Conservation (phyloP, 148 eudicot species). For the Bassia scoparia region DNA sequence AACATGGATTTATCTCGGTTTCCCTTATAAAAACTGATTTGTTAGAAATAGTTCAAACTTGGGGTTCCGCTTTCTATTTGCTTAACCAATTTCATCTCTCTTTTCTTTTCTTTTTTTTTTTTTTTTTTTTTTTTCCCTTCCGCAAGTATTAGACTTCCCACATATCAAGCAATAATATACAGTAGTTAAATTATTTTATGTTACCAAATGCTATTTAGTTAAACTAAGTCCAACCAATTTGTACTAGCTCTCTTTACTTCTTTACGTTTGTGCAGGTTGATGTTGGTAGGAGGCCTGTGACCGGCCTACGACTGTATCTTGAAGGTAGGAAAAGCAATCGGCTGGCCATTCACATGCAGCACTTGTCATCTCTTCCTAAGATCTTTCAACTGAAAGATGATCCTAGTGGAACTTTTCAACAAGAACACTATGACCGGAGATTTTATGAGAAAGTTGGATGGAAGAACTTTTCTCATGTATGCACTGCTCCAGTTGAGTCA, state of each 20-base stretch:
- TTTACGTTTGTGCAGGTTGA: constrained; percentile 57
- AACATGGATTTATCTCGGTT: neutral
- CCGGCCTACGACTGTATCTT: constrained; percentile 84
- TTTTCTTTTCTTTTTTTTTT: neutral
- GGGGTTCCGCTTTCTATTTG: neutral
- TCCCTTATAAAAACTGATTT: neutral
- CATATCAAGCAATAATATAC: neutral
- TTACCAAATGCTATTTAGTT: no score
- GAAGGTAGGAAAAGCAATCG: constrained; percentile 95
- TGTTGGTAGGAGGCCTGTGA: constrained; percentile 94
- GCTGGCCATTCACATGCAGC: constrained; percentile 89
- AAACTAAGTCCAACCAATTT: neutral
- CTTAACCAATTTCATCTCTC: neutral
- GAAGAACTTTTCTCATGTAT: constrained; percentile 95
- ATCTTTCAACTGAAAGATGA: constrained; percentile 77
- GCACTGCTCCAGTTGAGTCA: constrained; percentile 95
- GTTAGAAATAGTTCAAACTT: neutral
- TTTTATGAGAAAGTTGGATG: constrained; percentile 93
- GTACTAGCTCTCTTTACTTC: neutral
- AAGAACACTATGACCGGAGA: constrained; percentile 56
- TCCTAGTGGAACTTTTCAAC: constrained; percentile 51
- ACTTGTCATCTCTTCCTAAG: constrained; percentile 91
- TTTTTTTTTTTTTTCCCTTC: no score
- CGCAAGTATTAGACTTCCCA: neutral
- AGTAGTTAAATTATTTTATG: no score